Conservation (phyloP, 257 asterid genomes). For the Nicotiana tomentosiformis region DNA sequence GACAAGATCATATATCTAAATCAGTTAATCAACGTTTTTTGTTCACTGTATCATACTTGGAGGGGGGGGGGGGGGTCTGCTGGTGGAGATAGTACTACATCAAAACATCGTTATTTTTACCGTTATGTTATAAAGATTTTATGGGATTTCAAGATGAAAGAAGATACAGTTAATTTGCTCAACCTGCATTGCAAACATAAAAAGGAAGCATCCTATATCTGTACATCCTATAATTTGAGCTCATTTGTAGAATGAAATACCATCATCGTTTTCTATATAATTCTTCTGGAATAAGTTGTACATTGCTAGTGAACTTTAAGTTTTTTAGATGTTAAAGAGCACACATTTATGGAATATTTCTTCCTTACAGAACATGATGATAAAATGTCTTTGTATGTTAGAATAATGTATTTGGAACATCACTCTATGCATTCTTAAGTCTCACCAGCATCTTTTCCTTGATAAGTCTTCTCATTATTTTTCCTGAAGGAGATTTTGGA, state of each 20-base stretch:
- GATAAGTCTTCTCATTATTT: conserved; percentile 74
- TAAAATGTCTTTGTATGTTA: not conserved
- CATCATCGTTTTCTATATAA: not conserved
- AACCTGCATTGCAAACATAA: conserved; percentile 18
- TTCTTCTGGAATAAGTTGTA: conserved; percentile 1
- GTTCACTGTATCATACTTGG: too few relatives aligned
- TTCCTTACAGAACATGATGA: not conserved
- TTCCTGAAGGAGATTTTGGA: conserved; percentile 91
- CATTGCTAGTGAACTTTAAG: not conserved
- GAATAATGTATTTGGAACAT: not conserved
- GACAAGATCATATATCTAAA: not conserved
- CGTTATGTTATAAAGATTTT: not conserved
- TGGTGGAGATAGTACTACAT: too few relatives aligned
- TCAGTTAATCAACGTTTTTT: too few relatives aligned
- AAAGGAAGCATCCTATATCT: conserved; percentile 22
- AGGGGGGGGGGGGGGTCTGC: too few relatives aligned
- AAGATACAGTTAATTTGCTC: conserved; percentile 22
- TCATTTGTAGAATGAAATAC: conserved; percentile 5
- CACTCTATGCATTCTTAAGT: not conserved
- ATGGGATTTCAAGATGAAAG: conserved; percentile 26
- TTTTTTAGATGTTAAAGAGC: not conserved
- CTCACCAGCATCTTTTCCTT: conserved; percentile 53
- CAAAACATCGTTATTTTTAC: too few relatives aligned
- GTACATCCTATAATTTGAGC: not conserved
- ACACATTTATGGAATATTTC: not conserved